Conservation (phyloP, 495 filamentous ascomycete genomes). For the Tuber indicum region DNA sequence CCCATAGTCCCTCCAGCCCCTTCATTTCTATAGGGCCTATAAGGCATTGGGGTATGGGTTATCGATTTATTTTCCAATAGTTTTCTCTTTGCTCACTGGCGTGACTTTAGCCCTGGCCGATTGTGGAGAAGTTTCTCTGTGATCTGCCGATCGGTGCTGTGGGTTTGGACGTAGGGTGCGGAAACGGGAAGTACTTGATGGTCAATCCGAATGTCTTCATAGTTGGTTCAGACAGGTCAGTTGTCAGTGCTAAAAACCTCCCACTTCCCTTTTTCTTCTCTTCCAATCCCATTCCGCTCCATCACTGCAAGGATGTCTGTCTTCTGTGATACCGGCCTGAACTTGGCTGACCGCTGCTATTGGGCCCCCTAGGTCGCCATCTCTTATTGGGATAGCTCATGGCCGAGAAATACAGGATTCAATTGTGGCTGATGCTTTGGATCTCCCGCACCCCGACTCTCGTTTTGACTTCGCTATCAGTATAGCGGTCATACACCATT, state of each 20-base stretch:
- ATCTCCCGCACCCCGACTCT: conserved; percentile 60
- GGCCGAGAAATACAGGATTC: conserved; percentile 45
- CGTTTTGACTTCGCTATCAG: conserved; percentile 89
- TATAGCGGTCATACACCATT: conserved; percentile 90
- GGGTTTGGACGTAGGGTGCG: conserved; percentile 86
- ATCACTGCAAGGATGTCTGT: neutral
- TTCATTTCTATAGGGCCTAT: neutral
- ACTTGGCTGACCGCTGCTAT: conserved; percentile 7
- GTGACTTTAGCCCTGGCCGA: conserved; percentile 71
- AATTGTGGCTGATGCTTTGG: conserved; percentile 65
- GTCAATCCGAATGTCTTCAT: conserved; percentile 77
- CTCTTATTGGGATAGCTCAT: conserved; percentile 66
- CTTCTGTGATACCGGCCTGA: neutral
- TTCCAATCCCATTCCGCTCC: neutral
- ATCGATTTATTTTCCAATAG: neutral
- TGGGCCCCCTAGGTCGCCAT: conserved; percentile 52
- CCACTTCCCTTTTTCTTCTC: neutral
- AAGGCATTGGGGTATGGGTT: neutral
- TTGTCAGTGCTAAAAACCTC: conserved; percentile 14
- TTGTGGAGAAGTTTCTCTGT: conserved; percentile 72
- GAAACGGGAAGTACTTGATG: conserved; percentile 89
- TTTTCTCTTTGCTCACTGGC: conserved; percentile 20
- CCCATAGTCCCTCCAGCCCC: conserved; percentile 15
- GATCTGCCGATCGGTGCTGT: conserved; percentile 64
- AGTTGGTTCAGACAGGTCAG: conserved; percentile 76